phyloP scores from a whole-genome alignment of 768 basidiomycete species.

The Trametes cubensis region DNA sequence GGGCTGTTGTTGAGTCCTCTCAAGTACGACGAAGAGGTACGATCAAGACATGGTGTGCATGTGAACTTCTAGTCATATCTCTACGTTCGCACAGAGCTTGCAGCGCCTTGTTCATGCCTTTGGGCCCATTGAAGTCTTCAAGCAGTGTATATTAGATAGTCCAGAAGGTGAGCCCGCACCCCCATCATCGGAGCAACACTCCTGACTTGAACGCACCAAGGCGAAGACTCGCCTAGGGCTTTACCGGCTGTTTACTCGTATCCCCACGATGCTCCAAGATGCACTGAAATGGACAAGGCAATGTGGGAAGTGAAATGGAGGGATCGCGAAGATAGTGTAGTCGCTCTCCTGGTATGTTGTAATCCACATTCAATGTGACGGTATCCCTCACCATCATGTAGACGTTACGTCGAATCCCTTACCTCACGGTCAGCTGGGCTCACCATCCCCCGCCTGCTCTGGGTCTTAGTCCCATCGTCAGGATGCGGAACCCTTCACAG shows the following conservation, averaged over 20 bases:
- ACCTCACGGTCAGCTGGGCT: constrained; percentile 79
- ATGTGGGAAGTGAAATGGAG: constrained; percentile 84
- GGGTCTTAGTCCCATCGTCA: neutral
- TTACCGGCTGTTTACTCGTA: neutral
- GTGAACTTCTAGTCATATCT: neutral
- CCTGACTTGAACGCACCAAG: too few species aligned
- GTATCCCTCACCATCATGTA: constrained; percentile 30
- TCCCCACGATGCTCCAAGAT: constrained; percentile 63
- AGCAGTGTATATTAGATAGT: constrained; percentile 27
- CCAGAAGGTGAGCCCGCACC: too few species aligned
- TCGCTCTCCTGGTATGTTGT: constrained; percentile 63
- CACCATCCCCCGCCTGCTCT: constrained; percentile 46
- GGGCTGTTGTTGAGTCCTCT: constrained; percentile 59
- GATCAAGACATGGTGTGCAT: constrained; percentile 7
- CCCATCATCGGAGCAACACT: too few species aligned
- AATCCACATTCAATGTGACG: too few species aligned
- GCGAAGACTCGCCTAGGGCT: too few species aligned
- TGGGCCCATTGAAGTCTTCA: constrained; percentile 64
- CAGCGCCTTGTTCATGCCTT: constrained; percentile 57
- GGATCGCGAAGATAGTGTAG: constrained; percentile 74
- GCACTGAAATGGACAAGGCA: constrained; percentile 54
- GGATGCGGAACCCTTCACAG: neutral
- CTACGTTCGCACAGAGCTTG: constrained; percentile 45
- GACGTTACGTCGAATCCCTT: constrained; percentile 71
- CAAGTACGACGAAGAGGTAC: constrained; percentile 60